Conservation (phyloP, 2,329 filamentous ascomycete species). For the Thermomyces lanuginosus region DNA sequence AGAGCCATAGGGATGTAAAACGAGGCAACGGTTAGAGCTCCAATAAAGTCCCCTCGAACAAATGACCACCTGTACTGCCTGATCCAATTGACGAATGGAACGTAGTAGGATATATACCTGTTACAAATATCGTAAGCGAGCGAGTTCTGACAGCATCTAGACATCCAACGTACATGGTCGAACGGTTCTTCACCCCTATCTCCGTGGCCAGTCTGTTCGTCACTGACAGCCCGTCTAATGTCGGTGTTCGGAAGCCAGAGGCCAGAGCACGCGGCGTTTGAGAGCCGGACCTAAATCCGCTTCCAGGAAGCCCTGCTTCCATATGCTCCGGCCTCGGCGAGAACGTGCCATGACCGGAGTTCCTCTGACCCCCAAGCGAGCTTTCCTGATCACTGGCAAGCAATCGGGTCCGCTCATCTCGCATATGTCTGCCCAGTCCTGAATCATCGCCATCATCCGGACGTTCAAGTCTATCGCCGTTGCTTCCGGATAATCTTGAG, state of each 20-base stretch:
- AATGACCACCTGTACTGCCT: constrained; percentile 69
- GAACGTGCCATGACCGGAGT: constrained; percentile 60
- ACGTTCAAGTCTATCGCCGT: too few relatives aligned
- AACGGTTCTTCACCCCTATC: constrained; percentile 57
- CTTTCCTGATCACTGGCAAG: too few relatives aligned
- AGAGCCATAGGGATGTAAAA: constrained; percentile 97
- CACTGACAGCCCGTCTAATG: constrained; percentile 50
- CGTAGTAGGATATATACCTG: constrained; percentile 83
- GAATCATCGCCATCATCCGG: constrained; percentile 5
- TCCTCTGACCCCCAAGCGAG: constrained; percentile 24
- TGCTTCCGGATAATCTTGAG: too few relatives aligned
- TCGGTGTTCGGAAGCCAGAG: constrained; percentile 18
- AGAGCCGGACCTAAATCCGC: constrained; percentile 10
- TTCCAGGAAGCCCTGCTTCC: constrained; percentile 15
- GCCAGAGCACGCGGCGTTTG: constrained; percentile 9
- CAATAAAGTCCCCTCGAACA: constrained; percentile 69
- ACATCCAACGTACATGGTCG: constrained; percentile 46
- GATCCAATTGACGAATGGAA: constrained; percentile 84
- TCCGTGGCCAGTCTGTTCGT: constrained; percentile 55
- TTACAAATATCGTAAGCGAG: not conserved
- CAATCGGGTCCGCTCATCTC: constrained; percentile 23
- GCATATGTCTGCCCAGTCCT: constrained; percentile 9
- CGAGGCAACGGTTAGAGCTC: constrained; percentile 89
- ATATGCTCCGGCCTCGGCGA: constrained; percentile 47
- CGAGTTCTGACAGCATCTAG: not conserved